phyloP scores from a whole-genome alignment of 192 early-diverging fungal species.

The Backusella australiensis region DNA sequence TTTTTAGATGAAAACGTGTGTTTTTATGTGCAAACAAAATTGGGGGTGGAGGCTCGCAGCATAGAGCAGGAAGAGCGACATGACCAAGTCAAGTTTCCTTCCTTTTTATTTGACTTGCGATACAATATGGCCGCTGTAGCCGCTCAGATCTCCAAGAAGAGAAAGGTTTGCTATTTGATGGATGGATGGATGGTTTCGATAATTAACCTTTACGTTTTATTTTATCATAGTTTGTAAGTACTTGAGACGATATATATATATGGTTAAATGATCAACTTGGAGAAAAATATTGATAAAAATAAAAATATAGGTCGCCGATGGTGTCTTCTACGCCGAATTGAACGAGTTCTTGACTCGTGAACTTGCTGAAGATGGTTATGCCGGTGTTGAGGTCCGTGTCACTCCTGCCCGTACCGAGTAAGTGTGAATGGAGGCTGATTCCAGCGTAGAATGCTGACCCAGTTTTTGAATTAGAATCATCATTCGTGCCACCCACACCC shows the following conservation, averaged over 20 bases:
- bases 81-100: conserved; percentile 15
- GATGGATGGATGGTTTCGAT: conserved; percentile 8
- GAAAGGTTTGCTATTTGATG: conserved; percentile 1
- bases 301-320: conserved; percentile 79
- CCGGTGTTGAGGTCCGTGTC: conserved; percentile 99
- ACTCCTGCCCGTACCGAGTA: conserved; percentile 96
- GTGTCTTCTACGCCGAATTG: conserved; percentile 99
- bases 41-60: background rate
- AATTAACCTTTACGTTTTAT: background rate
- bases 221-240: conserved; percentile 1
- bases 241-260: background rate
- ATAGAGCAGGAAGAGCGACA: background rate
- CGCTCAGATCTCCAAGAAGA: conserved; percentile 17
- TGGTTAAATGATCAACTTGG: background rate
- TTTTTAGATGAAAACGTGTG: background rate
- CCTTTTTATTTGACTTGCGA: conserved; percentile 12
- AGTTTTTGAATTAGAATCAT: conserved; percentile 61
- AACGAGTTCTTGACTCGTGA: conserved; percentile 99
- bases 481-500: conserved; percentile 98
- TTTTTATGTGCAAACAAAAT: background rate
- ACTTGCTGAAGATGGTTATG: conserved; percentile 97
- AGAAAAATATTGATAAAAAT: background rate
- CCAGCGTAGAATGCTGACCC: background rate
- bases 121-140: conserved; percentile 22
- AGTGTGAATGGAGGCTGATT: background rate